Percentiles rank a stretch among this genome's conserved stretches.
Evolutionary conservation across 202 grass and related monocot species (phyloP).

Genomic region (Brachypodium distachyon): DNA sequence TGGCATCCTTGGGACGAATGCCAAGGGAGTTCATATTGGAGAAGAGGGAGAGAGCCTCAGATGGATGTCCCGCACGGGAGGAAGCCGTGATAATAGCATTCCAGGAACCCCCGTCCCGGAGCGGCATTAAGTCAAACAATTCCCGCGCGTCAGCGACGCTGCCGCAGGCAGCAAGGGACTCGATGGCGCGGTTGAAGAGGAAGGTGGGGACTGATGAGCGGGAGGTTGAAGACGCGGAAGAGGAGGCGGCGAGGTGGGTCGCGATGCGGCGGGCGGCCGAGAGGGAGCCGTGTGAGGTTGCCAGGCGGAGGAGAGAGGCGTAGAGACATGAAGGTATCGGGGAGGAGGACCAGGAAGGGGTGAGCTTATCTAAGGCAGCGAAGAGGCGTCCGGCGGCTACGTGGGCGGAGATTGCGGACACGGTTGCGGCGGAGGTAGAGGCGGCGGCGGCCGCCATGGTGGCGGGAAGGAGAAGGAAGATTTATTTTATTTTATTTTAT

Average conservation of each 20-base stretch:
- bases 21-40: conserved; percentile 28
- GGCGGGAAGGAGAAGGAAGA: neutral
- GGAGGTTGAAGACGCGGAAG: neutral
- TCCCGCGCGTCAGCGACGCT: conserved; percentile 50
- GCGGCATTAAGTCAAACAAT: conserved; percentile 82
- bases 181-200: conserved; percentile 71
- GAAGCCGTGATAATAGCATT: conserved; percentile 66
- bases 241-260: conserved; percentile 23
- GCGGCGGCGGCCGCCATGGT: conserved; percentile 33
- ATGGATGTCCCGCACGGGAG: conserved; percentile 11
- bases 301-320: conserved; percentile 24
- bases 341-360: neutral
- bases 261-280: conserved; percentile 33
- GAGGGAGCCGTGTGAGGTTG: conserved; percentile 30
- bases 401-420: conserved; percentile 9
- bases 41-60: conserved; percentile 41
- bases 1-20: conserved; percentile 62
- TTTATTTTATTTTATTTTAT: neutral
- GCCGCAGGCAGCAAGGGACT: conserved; percentile 43
- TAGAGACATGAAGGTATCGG: conserved; percentile 26
- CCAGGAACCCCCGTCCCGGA: conserved; percentile 82
- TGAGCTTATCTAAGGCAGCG: conserved; percentile 26
- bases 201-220: conserved; percentile 26
- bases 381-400: conserved; percentile 22
- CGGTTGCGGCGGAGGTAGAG: conserved; percentile 8